Evolutionary conservation across 2,329 filamentous ascomycete genomes (phyloP).

Genomic region (Alternaria viburni): DNA sequence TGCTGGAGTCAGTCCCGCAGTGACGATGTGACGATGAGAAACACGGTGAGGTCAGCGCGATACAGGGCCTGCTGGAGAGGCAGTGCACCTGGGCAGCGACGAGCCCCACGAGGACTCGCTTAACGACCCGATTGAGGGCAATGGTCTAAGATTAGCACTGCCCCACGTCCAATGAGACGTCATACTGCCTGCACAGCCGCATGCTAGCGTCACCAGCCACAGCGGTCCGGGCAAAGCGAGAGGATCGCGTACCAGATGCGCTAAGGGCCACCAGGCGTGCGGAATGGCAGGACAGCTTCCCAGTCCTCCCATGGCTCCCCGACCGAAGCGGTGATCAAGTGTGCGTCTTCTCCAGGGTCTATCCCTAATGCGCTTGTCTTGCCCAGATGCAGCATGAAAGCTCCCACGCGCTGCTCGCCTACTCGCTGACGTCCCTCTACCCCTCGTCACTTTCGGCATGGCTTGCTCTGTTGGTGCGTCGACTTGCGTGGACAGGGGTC

Average conservation of each 20-base stretch:
- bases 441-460: constrained; percentile 29
- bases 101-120: constrained; percentile 25
- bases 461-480: constrained; percentile 24
- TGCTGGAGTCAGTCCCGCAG: constrained; percentile 15
- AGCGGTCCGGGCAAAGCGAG: constrained; percentile 33
- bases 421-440: constrained; percentile 30
- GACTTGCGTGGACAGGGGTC: constrained; percentile 33
- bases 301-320: constrained; percentile 25
- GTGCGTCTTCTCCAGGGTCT: constrained; percentile 26
- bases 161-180: constrained; percentile 22
- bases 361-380: constrained; percentile 40
- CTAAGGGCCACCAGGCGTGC: constrained; percentile 18
- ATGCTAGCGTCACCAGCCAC: constrained; percentile 29
- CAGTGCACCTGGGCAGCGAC: constrained; percentile 28
- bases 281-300: constrained; percentile 19
- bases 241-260: constrained; percentile 27
- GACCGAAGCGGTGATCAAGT: constrained; percentile 41
- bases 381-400: constrained; percentile 31
- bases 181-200: constrained; percentile 27
- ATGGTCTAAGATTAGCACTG: constrained; percentile 31
- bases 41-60: constrained; percentile 40
- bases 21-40: constrained; percentile 15
- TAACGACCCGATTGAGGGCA: constrained; percentile 23
- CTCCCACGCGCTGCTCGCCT: constrained; percentile 20
- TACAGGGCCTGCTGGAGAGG: constrained; percentile 11